Conservation (phyloP, 306 rosid genomes). For the Mucuna pruriens region DNA sequence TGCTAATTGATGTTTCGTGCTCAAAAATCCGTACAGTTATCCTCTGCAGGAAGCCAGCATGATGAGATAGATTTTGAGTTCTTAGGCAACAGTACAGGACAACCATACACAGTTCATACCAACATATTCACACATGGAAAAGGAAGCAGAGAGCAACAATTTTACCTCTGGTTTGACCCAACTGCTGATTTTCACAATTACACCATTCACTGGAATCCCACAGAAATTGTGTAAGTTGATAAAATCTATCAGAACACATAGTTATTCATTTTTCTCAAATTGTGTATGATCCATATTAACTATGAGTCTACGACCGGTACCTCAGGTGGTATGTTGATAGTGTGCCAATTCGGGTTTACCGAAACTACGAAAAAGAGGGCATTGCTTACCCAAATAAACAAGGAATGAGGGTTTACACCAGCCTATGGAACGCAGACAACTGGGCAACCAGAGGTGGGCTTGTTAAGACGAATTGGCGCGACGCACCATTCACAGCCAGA, state of each 20-base stretch:
- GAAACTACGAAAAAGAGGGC: slow-evolving; percentile 63
- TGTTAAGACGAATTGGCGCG: slow-evolving; percentile 61
- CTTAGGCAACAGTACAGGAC: slow-evolving; percentile 72
- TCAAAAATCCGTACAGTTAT: slow-evolving; percentile 52
- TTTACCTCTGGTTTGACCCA: slow-evolving; percentile 84
- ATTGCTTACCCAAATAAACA: slow-evolving; percentile 70
- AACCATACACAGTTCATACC: slow-evolving; percentile 76
- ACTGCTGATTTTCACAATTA: slow-evolving; percentile 76
- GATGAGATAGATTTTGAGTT: slow-evolving; percentile 90
- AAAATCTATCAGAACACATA: neutral
- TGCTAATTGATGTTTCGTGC: slow-evolving; percentile 37
- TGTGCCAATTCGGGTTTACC: slow-evolving; percentile 66
- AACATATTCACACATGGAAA: slow-evolving; percentile 63
- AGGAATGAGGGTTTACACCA: slow-evolving; percentile 75
- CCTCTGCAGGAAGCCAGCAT: slow-evolving; percentile 65
- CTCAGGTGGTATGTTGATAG: slow-evolving; percentile 79
- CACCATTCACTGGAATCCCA: slow-evolving; percentile 81
- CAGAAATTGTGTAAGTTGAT: slow-evolving; percentile 63
- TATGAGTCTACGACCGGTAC: neutral
- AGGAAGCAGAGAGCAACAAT: slow-evolving; percentile 71
- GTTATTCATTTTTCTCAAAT: neutral
- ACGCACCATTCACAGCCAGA: slow-evolving; percentile 63
- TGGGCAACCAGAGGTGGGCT: slow-evolving; percentile 90
- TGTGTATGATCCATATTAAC: neutral
- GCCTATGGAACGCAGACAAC: slow-evolving; percentile 79